phyloP scores from a whole-genome alignment of 2,329 filamentous ascomycete species.

The Fusarium chaquense region DNA sequence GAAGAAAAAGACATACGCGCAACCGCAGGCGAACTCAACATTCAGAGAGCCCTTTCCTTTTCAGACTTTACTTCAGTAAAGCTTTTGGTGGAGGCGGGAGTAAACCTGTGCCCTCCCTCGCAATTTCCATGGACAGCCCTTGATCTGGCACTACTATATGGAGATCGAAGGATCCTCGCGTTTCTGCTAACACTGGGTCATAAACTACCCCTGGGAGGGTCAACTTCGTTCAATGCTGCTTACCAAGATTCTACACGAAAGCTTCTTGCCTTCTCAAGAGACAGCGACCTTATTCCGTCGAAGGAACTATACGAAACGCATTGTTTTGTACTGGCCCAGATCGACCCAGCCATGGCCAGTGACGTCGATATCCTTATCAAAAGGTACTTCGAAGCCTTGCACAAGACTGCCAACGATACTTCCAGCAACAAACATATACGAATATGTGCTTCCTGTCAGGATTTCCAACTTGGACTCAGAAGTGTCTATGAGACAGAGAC shows the following conservation, averaged over 20 bases:
- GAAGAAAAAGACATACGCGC: no score
- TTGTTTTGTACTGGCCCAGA: not conserved
- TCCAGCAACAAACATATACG: not conserved
- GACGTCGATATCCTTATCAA: not conserved
- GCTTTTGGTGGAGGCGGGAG: not conserved
- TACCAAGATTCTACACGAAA: not conserved
- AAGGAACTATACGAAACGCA: not conserved
- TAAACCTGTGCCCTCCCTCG: not conserved
- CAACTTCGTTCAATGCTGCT: not conserved
- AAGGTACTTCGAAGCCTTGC: not conserved
- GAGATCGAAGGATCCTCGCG: not conserved
- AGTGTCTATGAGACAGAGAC: not conserved
- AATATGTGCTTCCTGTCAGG: not conserved
- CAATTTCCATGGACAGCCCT: not conserved
- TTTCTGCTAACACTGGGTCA: not conserved
- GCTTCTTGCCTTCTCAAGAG: not conserved
- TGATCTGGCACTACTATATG: not conserved
- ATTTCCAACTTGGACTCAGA: not conserved
- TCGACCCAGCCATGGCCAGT: accelerated
- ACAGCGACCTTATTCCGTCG: not conserved
- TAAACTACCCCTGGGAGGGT: not conserved
- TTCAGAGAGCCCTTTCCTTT: not conserved
- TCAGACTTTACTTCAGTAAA: not conserved
- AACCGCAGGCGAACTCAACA: accelerated
- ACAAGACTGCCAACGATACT: not conserved